A percentile compares a stretch with the other conserved stretches of the same genome.
These are phyloP conservation scores for Rhizophora apiculata DNA, from an alignment of 345 rosid genomes.

Conservation along the genomic window DNA sequence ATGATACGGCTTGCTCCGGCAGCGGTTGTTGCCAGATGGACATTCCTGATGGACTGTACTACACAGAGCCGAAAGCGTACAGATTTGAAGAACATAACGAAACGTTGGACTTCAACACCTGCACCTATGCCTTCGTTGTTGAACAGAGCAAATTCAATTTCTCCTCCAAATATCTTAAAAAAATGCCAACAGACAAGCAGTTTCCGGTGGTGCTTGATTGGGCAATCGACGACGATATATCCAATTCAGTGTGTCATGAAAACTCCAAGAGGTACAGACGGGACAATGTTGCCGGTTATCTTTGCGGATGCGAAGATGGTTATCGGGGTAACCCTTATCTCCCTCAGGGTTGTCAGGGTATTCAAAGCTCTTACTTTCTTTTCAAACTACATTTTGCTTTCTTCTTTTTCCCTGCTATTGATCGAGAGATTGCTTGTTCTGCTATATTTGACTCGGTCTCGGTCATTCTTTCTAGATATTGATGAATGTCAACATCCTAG, in stretches of 20 bases:
- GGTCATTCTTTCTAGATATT: constrained; percentile 19
- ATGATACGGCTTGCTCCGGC: constrained; percentile 30
- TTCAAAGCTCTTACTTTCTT: background rate
- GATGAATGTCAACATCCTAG: constrained; percentile 22
- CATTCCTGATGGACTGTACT: constrained; percentile 11
- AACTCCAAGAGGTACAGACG: background rate
- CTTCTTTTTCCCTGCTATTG: background rate
- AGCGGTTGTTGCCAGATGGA: constrained; percentile 36
- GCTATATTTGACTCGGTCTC: background rate
- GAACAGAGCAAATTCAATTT: constrained; percentile 16
- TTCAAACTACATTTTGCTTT: no score
- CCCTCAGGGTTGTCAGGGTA: constrained; percentile 1
- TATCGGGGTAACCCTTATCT: constrained; percentile 36
- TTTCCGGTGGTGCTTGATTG: constrained; percentile 28
- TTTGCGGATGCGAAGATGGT: constrained; percentile 24
- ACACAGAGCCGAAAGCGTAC: fast-evolving
- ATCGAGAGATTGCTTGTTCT: no score
- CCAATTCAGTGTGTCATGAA: background rate
- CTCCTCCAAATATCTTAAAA: constrained; percentile 12
- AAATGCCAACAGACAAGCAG: background rate
- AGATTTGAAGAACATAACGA: background rate
- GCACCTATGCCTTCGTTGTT: constrained; percentile 31
- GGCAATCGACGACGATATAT: constrained; percentile 16
- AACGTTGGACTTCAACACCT: constrained; percentile 18
- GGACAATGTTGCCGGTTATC: constrained; percentile 15